Conservation (phyloP, 257 asterid genomes). For the Scutellaria barbata region DNA sequence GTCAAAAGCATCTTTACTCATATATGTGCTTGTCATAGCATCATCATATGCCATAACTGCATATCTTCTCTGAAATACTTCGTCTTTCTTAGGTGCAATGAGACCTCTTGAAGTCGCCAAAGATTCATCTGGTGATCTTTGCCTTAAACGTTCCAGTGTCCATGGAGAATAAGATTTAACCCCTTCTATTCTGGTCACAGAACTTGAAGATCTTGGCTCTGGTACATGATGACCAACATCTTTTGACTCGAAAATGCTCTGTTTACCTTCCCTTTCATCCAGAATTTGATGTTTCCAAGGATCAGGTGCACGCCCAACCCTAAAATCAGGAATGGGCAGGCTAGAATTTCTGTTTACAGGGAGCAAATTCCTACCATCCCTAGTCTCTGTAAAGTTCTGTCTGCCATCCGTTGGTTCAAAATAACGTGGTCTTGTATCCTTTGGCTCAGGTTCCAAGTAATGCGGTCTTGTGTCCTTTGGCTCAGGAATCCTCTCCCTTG, state of each 20-base stretch:
- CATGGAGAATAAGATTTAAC: constrained; percentile 68
- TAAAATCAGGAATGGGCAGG: constrained; percentile 39
- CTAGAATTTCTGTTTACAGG: constrained; percentile 45
- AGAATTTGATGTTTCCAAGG: constrained; percentile 44
- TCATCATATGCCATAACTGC: constrained; percentile 58
- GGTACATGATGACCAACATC: constrained; percentile 52
- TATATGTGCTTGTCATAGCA: constrained; percentile 50
- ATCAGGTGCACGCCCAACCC: constrained; percentile 40
- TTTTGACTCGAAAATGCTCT: constrained; percentile 42
- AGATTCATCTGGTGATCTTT: constrained; percentile 69
- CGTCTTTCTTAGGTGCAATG: constrained; percentile 65
- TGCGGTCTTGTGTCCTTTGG: constrained; percentile 47
- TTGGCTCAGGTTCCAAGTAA: constrained; percentile 51
- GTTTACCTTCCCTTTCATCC: constrained; percentile 45
- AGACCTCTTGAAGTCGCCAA: constrained; percentile 52
- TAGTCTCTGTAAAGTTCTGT: constrained; percentile 40
- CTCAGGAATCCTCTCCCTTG: constrained; percentile 47
- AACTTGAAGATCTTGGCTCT: constrained; percentile 52
- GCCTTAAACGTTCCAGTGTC: constrained; percentile 77
- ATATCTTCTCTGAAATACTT: constrained; percentile 52
- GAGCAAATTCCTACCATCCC: constrained; percentile 44
- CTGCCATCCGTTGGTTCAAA: constrained; percentile 45
- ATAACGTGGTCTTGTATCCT: constrained; percentile 45
- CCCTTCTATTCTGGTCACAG: constrained; percentile 49
- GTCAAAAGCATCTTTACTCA: constrained; percentile 59